A percentile compares a stretch with the other conserved stretches of the same genome.
These are phyloP conservation scores for Penicillium sp. DNA, from an alignment of 2,329 filamentous ascomycete genomes.

Conservation along the genomic window DNA sequence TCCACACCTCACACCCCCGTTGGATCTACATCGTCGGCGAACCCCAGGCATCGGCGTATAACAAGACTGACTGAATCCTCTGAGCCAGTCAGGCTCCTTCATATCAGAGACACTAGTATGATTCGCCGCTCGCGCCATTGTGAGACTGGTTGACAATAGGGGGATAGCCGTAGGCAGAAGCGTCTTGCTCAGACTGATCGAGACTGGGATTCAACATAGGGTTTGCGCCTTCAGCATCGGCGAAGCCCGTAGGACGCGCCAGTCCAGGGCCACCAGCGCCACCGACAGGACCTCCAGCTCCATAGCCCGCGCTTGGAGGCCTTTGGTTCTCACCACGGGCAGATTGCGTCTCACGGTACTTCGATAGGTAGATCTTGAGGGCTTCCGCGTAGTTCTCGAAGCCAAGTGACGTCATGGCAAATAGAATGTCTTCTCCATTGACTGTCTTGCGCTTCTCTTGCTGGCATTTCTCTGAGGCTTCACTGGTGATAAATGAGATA, in stretches of 20 bases:
- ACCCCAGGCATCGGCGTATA: not conserved
- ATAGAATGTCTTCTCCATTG: conserved; percentile 97
- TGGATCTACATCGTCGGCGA: not conserved
- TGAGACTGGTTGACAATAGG: conserved; percentile 48
- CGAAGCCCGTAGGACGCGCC: conserved; percentile 35
- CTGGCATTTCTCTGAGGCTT: conserved; percentile 98
- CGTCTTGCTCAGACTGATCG: conserved; percentile 48
- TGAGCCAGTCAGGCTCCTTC: not conserved
- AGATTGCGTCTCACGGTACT: conserved; percentile 92
- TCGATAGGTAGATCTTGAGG: conserved; percentile 94
- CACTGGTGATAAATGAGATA: conserved; percentile 98
- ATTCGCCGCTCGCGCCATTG: conserved; percentile 48
- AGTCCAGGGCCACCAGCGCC: conserved; percentile 26
- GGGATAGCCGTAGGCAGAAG: conserved; percentile 47
- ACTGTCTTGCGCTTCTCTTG: conserved; percentile 99
- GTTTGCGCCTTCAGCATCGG: conserved; percentile 45
- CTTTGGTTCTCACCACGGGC: conserved; percentile 67
- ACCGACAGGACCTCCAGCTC: conserved; percentile 41
- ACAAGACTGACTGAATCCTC: not conserved
- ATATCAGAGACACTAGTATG: conserved; percentile 34
- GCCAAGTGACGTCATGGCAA: conserved; percentile 97
- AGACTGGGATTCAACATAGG: conserved; percentile 46
- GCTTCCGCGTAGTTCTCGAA: conserved; percentile 99
- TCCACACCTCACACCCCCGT: conserved; percentile 4
- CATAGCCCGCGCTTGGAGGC: conserved; percentile 51